phyloP scores from a whole-genome alignment of 2,329 filamentous ascomycete genomes.

The Dothidotthia symphoricarpi region DNA sequence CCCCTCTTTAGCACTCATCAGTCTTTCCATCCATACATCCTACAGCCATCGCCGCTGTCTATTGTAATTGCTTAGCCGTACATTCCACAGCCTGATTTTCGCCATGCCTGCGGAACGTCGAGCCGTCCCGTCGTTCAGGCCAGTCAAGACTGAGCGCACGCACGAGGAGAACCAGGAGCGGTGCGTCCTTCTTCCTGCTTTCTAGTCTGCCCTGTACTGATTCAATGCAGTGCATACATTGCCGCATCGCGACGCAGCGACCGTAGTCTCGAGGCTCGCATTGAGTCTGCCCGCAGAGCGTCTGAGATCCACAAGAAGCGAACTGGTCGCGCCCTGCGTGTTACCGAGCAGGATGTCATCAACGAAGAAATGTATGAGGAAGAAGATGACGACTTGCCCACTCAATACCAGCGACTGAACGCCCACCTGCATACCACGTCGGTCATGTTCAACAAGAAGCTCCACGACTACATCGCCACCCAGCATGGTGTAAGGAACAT shows the following conservation, averaged over 20 bases:
- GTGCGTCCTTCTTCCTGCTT: slow-evolving; percentile 35
- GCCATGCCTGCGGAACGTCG: slow-evolving; percentile 44
- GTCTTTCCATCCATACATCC: background rate
- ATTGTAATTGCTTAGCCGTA: background rate
- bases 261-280: slow-evolving; percentile 78
- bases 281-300: slow-evolving; percentile 82
- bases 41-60: background rate
- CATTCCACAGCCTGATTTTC: slow-evolving; percentile 1
- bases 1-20: slow-evolving; percentile 1
- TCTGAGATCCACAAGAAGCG: slow-evolving; percentile 89
- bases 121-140: slow-evolving; percentile 36
- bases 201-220: slow-evolving; percentile 7
- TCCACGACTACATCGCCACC: slow-evolving; percentile 59
- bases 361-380: slow-evolving; percentile 97
- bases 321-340: slow-evolving; percentile 76
- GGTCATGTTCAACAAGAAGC: slow-evolving; percentile 59
- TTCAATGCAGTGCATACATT: slow-evolving; percentile 70
- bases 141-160: slow-evolving; percentile 67
- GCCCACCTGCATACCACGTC: slow-evolving; percentile 62
- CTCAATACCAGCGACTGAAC: slow-evolving; percentile 63
- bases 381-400: slow-evolving; percentile 77
- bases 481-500: slow-evolving; percentile 57
- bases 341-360: slow-evolving; percentile 81
- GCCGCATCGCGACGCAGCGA: slow-evolving; percentile 86
- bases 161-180: slow-evolving; percentile 80